phyloP scores from a whole-genome alignment of 257 asterid species.

The Solanum corneliomulleri region DNA sequence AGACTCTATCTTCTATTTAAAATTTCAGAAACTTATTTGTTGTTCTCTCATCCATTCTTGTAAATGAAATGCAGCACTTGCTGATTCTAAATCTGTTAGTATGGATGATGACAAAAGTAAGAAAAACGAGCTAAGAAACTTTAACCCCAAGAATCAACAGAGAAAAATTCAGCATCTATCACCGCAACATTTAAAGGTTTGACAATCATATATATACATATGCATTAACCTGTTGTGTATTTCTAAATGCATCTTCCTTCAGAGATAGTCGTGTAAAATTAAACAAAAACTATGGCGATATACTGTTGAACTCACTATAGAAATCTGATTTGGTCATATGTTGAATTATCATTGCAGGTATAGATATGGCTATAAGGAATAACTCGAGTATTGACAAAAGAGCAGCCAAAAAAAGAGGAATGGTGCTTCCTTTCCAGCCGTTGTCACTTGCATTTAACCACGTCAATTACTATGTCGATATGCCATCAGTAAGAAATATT shows the following conservation, averaged over 20 bases:
- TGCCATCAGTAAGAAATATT: conserved; percentile 72
- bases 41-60: conserved; percentile 8
- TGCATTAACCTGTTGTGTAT: no score
- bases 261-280: no score
- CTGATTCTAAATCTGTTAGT: conserved; percentile 46
- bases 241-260: no score
- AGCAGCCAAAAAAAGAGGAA: conserved; percentile 40
- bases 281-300: no score
- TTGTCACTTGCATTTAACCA: conserved; percentile 76
- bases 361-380: conserved; percentile 25
- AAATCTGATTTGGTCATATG: neutral
- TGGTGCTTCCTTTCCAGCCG: conserved; percentile 94
- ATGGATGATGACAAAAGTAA: conserved; percentile 27
- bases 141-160: neutral
- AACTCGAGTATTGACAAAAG: conserved; percentile 5
- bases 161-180: conserved; percentile 18
- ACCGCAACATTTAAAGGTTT: conserved; percentile 29
- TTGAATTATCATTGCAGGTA: conserved; percentile 22
- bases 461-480: conserved; percentile 84
- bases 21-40: neutral
- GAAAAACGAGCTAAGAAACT: conserved; percentile 10
- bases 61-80: conserved; percentile 43
- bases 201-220: neutral
- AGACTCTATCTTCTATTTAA: neutral
- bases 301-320: no score